Base-by-base conservation (phyloP, 2,329 filamentous ascomycete genomes). In the Alternaria triticina region DNA sequence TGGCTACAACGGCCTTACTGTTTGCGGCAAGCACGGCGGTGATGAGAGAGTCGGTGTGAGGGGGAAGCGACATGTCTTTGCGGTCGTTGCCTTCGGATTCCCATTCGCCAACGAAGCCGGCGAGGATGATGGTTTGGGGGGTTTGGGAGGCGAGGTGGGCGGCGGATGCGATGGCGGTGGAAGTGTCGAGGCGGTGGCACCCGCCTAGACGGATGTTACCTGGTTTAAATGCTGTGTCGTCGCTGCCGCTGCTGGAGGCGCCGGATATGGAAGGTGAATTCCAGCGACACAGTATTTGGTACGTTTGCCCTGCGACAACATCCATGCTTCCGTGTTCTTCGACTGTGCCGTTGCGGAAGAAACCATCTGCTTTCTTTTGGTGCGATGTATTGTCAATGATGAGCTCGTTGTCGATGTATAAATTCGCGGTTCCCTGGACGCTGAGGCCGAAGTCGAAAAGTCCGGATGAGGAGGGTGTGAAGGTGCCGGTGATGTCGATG, bases 1-100 rank as follows among this genome's bases (percentile, higher is more conserved):
- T 84, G 7, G 97, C 88, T 3, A 96, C 93, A n/a, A 97, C 86
- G 1, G 89, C 88, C 62, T 88, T 88, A 6, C 87, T 83, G 74
- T 92, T 92, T 0, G 83, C 89, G 0, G 82, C 82, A 1, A 86
- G 81, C 2, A 93, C 85, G 3, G 86, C 85, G 10, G 82, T 73
- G 67, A 93, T 90, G 3, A 90, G 82, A 20, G 83, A 82, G 70
- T 90, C 87, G 67, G 28, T 27, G 81, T 85, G 15, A 83, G 83
- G 45, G 3, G 86, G 86, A n/a, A 88, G 77, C 64, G 86, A 84
- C 83, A 88, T 86, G 10, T 81, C 84, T 66, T 84, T 80, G 43
- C 88, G 83, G 73, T 90, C 89, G 27, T 85, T 82, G 17, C 89
- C 89, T 71, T 91, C 90, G 1, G 88, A 89, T 73, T 92, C 90